A percentile compares a stretch with the other conserved stretches of the same genome.
Conservation (phyloP, 805 yeast genomes). For the Cyberlindnera subsufficiens region DNA sequence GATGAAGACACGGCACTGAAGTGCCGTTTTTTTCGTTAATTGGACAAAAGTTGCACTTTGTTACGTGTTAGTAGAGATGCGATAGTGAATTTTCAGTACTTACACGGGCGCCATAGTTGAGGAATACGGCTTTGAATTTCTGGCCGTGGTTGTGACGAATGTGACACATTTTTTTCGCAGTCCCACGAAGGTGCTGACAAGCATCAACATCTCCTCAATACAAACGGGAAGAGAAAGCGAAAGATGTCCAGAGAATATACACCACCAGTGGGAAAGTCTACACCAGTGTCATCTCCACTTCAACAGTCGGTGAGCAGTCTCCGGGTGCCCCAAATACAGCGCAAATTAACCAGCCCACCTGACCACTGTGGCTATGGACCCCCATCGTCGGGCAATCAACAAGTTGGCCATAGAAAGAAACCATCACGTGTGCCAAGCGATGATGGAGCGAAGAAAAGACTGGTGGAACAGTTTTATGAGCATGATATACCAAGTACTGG, state of each 20-base stretch:
- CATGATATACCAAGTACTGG: constrained; percentile 1
- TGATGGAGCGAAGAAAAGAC: constrained; percentile 6
- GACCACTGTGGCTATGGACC: neutral
- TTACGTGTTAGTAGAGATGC: neutral
- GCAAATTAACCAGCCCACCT: neutral
- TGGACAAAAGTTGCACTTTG: constrained; percentile 14
- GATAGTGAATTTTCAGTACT: neutral
- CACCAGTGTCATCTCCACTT: constrained; percentile 15
- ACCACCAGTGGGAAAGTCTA: constrained; percentile 9
- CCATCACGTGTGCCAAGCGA: neutral
- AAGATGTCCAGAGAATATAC: constrained; percentile 1
- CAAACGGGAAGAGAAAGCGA: neutral
- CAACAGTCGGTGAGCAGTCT: constrained; percentile 6
- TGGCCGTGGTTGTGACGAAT: neutral
- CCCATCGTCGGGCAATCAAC: neutral
- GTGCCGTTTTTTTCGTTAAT: constrained; percentile 4
- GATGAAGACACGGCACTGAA: constrained; percentile 15
- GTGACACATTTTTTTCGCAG: neutral
- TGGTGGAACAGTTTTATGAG: constrained; percentile 19
- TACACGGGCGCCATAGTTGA: constrained; percentile 13
- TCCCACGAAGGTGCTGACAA: neutral
- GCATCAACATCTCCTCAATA: neutral
- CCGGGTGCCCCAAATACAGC: neutral
- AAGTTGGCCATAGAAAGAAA: neutral
- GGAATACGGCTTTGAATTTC: neutral